A percentile compares a stretch with the other conserved stretches of the same genome.
Evolutionary conservation across 164 flowering plant species (phyloP).

Genomic region (Platanus orientalis): DNA sequence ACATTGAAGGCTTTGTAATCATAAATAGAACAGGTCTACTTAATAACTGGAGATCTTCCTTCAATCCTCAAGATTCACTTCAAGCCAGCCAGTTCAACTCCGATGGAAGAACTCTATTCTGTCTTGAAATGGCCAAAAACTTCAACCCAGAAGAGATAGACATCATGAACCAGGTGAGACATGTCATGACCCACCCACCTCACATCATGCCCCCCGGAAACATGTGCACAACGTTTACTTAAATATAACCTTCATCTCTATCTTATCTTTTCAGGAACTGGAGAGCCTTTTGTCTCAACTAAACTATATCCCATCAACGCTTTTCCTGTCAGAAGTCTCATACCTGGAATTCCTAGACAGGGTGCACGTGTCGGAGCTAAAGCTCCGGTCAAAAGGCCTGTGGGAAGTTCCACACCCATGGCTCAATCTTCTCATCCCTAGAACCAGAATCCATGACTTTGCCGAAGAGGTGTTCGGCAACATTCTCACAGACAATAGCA

Average conservation of each 20-base stretch:
- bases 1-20: constrained; percentile 82
- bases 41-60: constrained; percentile 79
- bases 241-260: constrained; percentile 4
- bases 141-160: constrained; percentile 46
- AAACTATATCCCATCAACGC: constrained; percentile 64
- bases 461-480: constrained; percentile 71
- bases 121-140: constrained; percentile 78
- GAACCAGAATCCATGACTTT: constrained; percentile 53
- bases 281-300: constrained; percentile 49
- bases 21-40: constrained; percentile 77
- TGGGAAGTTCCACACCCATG: constrained; percentile 98
- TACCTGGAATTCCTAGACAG: constrained; percentile 78
- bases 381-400: constrained; percentile 62
- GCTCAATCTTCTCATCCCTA: constrained; percentile 87
- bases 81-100: constrained; percentile 66
- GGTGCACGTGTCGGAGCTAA: constrained; percentile 68
- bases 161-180: constrained; percentile 50
- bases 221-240: constrained; percentile 1
- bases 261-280: constrained; percentile 44
- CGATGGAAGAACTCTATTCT: constrained; percentile 69
- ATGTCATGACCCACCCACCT: constrained; percentile 9
- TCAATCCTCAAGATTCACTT: constrained; percentile 63
- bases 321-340: constrained; percentile 66
- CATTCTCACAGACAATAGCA: constrained; percentile 59
- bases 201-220: constrained; percentile 6